These are phyloP conservation scores for Hymenoscyphus fraxineus DNA, from an alignment of 2,329 filamentous ascomycete species.

Conservation along the genomic window DNA sequence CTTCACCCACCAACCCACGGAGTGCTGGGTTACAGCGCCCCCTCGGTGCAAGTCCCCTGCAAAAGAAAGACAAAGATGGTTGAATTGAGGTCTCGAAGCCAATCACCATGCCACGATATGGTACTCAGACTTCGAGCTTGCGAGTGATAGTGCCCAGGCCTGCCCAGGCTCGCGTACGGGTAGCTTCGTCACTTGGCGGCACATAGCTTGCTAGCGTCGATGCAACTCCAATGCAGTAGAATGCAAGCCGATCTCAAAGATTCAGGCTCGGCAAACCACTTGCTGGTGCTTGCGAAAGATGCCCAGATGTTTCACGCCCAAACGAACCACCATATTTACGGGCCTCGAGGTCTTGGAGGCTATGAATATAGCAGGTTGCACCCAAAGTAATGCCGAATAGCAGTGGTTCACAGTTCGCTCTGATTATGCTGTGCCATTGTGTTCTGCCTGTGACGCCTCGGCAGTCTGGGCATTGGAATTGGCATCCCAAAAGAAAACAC, in stretches of 20 bases:
- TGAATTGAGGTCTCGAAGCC: not conserved
- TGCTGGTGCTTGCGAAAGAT: too few relatives aligned
- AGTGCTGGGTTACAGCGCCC: too few relatives aligned
- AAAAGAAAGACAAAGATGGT: not conserved
- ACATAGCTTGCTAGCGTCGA: not conserved
- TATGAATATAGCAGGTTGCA: not conserved
- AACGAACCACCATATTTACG: not conserved
- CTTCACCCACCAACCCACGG: not conserved
- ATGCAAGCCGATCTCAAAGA: not conserved
- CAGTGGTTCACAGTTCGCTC: not conserved
- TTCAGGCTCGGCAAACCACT: not conserved
- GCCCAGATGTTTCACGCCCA: conserved; percentile 6
- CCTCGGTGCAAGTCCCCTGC: not conserved
- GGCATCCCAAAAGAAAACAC: not conserved
- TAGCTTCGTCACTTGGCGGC: conserved; percentile 1
- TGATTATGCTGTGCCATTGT: too few relatives aligned
- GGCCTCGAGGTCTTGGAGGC: not conserved
- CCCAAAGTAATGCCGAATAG: not conserved
- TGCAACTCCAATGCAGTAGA: not conserved
- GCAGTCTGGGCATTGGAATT: conserved; percentile 4
- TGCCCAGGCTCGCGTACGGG: not conserved
- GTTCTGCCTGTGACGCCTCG: conserved; percentile 3
- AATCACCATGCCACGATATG: conserved; percentile 8
- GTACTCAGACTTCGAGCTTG: not conserved
- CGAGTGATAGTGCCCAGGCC: too few relatives aligned